Conservation (phyloP, 176 grass and related monocot genomes). For the Sorghum bicolor region DNA sequence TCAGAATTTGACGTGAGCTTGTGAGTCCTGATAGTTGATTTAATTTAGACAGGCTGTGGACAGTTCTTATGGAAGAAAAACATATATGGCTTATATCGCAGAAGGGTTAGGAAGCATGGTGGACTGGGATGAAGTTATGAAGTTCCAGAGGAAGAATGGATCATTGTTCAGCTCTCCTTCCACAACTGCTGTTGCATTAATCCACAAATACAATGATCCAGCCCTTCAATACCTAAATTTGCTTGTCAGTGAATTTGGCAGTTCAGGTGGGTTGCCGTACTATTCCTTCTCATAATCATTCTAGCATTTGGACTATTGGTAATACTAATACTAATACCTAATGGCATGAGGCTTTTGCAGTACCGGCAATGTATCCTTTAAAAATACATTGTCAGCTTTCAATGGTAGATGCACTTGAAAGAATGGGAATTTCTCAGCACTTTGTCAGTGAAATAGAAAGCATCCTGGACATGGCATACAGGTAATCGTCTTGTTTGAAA, state of each 20-base stretch:
- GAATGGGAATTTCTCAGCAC: constrained; percentile 47
- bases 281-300: background rate
- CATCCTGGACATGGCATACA: constrained; percentile 59
- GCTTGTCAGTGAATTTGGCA: constrained; percentile 46
- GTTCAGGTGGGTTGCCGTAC: constrained; percentile 41
- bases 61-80: constrained; percentile 45
- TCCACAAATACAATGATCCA: constrained; percentile 40
- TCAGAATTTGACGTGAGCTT: background rate
- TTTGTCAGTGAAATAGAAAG: constrained; percentile 55
- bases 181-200: constrained; percentile 51
- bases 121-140: constrained; percentile 57
- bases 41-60: constrained; percentile 33
- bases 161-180: constrained; percentile 74
- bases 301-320: background rate
- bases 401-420: constrained; percentile 67
- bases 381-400: constrained; percentile 48
- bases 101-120: constrained; percentile 60
- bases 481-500: constrained; percentile 25
- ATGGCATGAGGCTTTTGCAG: constrained; percentile 20
- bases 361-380: constrained; percentile 45
- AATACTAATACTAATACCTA: too few species aligned
- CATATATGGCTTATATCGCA: constrained; percentile 65
- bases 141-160: constrained; percentile 69
- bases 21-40: background rate
- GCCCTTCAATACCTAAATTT: constrained; percentile 61